These are phyloP conservation scores for Coemansia sp. DNA, from an alignment of 192 early-diverging fungal genomes.

Conservation along the genomic window DNA sequence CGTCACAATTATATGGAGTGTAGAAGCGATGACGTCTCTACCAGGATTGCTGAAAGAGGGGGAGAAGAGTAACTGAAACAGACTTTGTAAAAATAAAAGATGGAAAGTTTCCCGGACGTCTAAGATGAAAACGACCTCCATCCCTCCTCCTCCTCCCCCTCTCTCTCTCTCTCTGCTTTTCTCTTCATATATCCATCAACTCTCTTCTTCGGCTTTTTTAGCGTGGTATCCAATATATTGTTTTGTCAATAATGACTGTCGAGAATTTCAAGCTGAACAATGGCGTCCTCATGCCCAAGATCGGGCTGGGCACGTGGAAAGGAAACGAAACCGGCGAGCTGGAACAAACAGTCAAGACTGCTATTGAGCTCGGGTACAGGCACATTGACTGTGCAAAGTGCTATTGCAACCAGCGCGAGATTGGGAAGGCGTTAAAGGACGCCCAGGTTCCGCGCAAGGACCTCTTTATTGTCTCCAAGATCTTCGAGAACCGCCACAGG, in stretches of 20 bases:
- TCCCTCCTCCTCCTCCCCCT: background rate
- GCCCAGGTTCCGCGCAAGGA: slow-evolving; percentile 64
- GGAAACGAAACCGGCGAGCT: slow-evolving; percentile 56
- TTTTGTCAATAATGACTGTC: slow-evolving; percentile 19
- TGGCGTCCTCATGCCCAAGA: slow-evolving; percentile 62
- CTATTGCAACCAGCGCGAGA: slow-evolving; percentile 77
- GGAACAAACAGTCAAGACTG: slow-evolving; percentile 60
- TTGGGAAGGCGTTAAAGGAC: slow-evolving; percentile 72
- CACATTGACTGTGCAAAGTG: slow-evolving; percentile 69
- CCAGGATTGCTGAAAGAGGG: too few species aligned
- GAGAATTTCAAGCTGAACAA: slow-evolving; percentile 60
- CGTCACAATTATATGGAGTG: too few species aligned
- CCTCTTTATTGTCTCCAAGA: slow-evolving; percentile 78
- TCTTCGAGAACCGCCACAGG: slow-evolving; percentile 67
- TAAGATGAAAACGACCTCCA: too few species aligned
- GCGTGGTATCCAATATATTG: background rate
- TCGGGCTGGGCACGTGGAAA: slow-evolving; percentile 69
- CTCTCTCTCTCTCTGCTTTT: background rate
- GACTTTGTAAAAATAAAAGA: too few species aligned
- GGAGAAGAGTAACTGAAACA: too few species aligned
- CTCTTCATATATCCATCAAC: background rate
- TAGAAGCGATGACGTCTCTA: too few species aligned
- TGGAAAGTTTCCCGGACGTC: too few species aligned
- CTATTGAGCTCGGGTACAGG: slow-evolving; percentile 67
- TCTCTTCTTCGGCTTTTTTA: background rate